A percentile compares a stretch with the other conserved stretches of the same genome.
Conservation (phyloP, 768 basidiomycete genomes). For the Leccinum subtestaceum region DNA sequence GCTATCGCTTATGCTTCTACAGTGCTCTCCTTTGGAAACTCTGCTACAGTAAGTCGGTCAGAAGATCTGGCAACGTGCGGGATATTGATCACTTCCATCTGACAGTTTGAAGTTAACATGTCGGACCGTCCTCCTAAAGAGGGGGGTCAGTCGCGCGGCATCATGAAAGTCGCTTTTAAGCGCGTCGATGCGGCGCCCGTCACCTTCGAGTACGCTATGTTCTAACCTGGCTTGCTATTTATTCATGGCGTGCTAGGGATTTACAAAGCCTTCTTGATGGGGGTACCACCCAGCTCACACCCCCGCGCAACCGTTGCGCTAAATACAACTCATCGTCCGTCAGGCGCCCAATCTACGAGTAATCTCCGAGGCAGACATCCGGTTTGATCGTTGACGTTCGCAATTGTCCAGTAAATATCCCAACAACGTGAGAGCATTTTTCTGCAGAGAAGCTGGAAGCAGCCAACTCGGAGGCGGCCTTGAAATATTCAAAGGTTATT, state of each 20-base stretch:
- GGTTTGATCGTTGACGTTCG: neutral
- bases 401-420: constrained; percentile 36
- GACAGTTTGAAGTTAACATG: constrained; percentile 38
- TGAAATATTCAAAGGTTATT: constrained; percentile 48
- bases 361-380: neutral
- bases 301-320: constrained; percentile 35
- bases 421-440: constrained; percentile 48
- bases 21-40: constrained; percentile 31
- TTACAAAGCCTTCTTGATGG: constrained; percentile 28
- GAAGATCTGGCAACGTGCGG: neutral
- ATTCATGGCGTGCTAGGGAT: constrained; percentile 17
- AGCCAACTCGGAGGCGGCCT: constrained; percentile 31
- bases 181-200: constrained; percentile 39
- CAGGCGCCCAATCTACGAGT: constrained; percentile 47
- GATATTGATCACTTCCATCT: neutral
- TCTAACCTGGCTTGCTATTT: neutral
- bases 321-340: constrained; percentile 48
- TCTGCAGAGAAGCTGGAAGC: constrained; percentile 34
- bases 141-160: constrained; percentile 25
- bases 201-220: constrained; percentile 32
- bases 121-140: constrained; percentile 20
- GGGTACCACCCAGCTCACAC: constrained; percentile 20
- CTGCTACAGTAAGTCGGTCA: constrained; percentile 26
- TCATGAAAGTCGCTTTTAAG: constrained; percentile 32
- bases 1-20: constrained; percentile 40